Evolutionary conservation across 2,329 filamentous ascomycete species (phyloP).

Genomic region (Stachybotrys chartarum): DNA sequence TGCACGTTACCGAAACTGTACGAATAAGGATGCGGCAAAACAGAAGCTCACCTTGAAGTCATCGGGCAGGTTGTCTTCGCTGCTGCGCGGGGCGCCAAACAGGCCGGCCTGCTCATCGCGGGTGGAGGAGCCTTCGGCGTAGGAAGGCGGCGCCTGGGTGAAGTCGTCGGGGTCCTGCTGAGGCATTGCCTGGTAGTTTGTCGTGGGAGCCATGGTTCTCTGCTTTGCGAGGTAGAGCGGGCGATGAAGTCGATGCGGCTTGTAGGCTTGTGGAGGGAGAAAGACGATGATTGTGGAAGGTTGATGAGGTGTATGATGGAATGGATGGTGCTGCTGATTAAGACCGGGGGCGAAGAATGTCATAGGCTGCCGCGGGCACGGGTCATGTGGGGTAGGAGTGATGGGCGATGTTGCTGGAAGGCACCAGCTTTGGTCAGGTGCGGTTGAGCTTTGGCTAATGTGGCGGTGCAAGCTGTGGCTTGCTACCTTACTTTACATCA

Average conservation of each 20-base stretch:
- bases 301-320: constrained; percentile 13
- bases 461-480: constrained; percentile 13
- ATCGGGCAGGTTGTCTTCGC: constrained; percentile 88
- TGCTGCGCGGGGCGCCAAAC: constrained; percentile 62
- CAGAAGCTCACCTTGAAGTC: constrained; percentile 73
- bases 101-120: constrained; percentile 46
- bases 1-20: neutral
- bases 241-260: neutral
- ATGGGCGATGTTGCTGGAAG: neutral
- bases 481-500: no score
- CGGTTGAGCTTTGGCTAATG: neutral
- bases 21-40: neutral
- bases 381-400: constrained; percentile 5
- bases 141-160: constrained; percentile 76
- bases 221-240: neutral
- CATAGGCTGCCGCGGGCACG: constrained; percentile 7
- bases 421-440: neutral
- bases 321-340: neutral
- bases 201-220: constrained; percentile 58
- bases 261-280: constrained; percentile 1
- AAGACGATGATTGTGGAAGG: constrained; percentile 7
- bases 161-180: constrained; percentile 83
- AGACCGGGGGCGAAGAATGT: neutral
- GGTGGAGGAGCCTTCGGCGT: constrained; percentile 50
- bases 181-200: constrained; percentile 78